Evolutionary conservation across 805 yeast genomes (phyloP).

Genomic region (Ascoidea tarda): DNA sequence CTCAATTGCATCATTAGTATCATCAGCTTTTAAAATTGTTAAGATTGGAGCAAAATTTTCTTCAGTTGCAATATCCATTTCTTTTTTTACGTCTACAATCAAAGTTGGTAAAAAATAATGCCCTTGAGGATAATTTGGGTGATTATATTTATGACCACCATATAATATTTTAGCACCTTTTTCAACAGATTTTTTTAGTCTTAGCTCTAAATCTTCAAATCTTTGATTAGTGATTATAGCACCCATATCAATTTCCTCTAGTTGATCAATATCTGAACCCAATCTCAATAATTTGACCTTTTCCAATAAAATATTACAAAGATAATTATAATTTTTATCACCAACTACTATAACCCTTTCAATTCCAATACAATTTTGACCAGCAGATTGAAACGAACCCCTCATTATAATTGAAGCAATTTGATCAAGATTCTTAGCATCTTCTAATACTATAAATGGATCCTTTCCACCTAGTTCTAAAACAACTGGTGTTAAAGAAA

Average conservation of each 20-base stretch:
- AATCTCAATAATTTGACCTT: conserved; percentile 52
- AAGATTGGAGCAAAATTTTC: conserved; percentile 94
- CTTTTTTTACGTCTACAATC: conserved; percentile 63
- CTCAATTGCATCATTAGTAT: conserved; percentile 51
- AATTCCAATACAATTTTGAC: conserved; percentile 96
- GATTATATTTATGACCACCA: conserved; percentile 73
- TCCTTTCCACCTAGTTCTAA: conserved; percentile 97
- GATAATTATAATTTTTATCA: conserved; percentile 38
- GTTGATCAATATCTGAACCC: conserved; percentile 88
- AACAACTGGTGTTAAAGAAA: conserved; percentile 84
- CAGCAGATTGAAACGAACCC: conserved; percentile 94
- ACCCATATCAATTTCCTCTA: conserved; percentile 89
- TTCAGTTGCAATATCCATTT: conserved; percentile 68
- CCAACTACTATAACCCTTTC: conserved; percentile 69
- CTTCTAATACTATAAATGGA: conserved; percentile 77
- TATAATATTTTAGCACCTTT: conserved; percentile 68
- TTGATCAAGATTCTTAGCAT: conserved; percentile 31
- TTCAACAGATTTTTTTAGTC: conserved; percentile 59
- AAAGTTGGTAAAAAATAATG: conserved; percentile 88
- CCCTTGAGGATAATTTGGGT: conserved; percentile 93
- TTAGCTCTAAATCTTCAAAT: conserved; percentile 49
- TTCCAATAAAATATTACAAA: conserved; percentile 40
- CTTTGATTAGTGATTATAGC: conserved; percentile 79
- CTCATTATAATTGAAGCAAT: conserved; percentile 77
- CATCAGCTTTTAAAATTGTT: conserved; percentile 59